These are phyloP conservation scores for Nyssa sinensis DNA, from an alignment of 148 eudicot species.

Conservation along the genomic window DNA sequence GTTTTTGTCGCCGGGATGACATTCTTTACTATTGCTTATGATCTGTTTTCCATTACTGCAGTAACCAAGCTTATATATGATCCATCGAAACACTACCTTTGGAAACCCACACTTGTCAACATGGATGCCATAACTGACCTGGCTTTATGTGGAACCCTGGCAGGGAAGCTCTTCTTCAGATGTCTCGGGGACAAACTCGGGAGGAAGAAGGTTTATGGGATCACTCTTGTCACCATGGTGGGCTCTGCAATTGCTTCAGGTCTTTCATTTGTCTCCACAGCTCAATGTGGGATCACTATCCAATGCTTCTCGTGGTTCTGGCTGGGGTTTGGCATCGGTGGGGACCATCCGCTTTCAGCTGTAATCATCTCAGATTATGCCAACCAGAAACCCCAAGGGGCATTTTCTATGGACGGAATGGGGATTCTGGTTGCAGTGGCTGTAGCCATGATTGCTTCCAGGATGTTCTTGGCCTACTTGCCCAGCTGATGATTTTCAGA, in stretches of 20 bases:
- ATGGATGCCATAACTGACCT: conserved; percentile 20
- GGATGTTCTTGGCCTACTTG: conserved; percentile 1
- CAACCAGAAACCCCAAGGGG: conserved; percentile 12
- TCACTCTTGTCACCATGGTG: conserved; percentile 21
- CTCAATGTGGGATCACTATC: conserved; percentile 2
- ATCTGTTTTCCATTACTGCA: conserved; percentile 11
- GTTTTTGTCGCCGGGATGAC: conserved; percentile 16
- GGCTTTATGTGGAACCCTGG: conserved; percentile 21
- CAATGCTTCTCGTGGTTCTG: conserved; percentile 22
- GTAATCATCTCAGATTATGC: conserved; percentile 23
- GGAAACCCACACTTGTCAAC: conserved; percentile 4
- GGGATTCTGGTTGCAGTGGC: conserved; percentile 8
- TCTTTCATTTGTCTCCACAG: not conserved
- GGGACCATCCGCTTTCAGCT: conserved; percentile 20
- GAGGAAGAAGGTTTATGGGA: conserved; percentile 20
- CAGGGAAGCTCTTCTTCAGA: conserved; percentile 22
- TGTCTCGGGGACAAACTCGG: conserved; percentile 21
- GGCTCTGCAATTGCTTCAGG: conserved; percentile 13
- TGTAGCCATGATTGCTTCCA: conserved; percentile 17
- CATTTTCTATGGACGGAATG: conserved; percentile 17
- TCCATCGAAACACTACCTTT: not conserved
- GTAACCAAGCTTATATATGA: conserved; percentile 7
- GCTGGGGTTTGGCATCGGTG: conserved; percentile 24
- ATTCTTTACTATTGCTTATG: conserved; percentile 15
- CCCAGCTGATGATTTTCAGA: not conserved